Conservation (phyloP, 1,284 basidiomycete species). For the Nidula niveotomentosa region DNA sequence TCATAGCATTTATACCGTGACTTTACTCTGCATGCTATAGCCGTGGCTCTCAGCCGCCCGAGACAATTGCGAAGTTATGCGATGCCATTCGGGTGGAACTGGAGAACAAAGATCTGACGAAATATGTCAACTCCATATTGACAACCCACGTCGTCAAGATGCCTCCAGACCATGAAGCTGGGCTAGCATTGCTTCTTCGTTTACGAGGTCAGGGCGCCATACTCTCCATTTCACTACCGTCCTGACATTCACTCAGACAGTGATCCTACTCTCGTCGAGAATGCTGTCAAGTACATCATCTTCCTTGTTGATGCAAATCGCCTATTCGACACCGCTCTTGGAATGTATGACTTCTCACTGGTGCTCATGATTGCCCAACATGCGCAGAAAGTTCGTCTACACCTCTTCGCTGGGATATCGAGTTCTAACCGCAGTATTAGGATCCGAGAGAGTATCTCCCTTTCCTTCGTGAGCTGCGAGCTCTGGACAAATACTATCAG, state of each 20-base stretch:
- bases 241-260: constrained; percentile 43
- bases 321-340: constrained; percentile 92
- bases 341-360: constrained; percentile 98
- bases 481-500: constrained; percentile 83
- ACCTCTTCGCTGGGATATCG: background rate
- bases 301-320: constrained; percentile 95
- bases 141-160: constrained; percentile 93
- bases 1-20: too few species aligned
- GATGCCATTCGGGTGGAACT: constrained; percentile 78
- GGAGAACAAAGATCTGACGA: constrained; percentile 69
- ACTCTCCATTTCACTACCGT: constrained; percentile 2
- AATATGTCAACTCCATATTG: constrained; percentile 89
- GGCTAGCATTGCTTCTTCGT: constrained; percentile 74
- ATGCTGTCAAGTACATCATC: constrained; percentile 98
- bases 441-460: constrained; percentile 98
- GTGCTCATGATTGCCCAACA: constrained; percentile 97
- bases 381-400: constrained; percentile 78
- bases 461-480: constrained; percentile 88
- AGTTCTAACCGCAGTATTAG: constrained; percentile 35
- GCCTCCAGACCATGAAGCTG: constrained; percentile 91
- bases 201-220: constrained; percentile 59
- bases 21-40: constrained; percentile 27
- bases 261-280: constrained; percentile 82
- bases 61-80: constrained; percentile 74
- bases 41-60: constrained; percentile 53